A percentile compares a stretch with the other conserved stretches of the same genome.
Evolutionary conservation across 495 filamentous ascomycete species (phyloP).

Genomic region (Lasiosphaeriaceae sp.): DNA sequence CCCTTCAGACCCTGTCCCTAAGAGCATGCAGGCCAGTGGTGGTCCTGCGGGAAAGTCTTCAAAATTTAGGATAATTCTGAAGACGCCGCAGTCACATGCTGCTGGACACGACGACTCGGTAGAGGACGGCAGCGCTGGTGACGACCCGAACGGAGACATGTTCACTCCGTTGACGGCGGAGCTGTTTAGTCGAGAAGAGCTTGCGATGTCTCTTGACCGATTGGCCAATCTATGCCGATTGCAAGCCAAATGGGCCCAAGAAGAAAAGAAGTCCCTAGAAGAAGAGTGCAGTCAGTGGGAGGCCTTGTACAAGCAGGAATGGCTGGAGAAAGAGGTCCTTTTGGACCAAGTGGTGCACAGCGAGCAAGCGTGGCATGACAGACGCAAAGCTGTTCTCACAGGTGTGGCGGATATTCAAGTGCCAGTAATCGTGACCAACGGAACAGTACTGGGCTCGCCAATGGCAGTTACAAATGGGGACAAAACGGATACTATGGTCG

Average conservation of each 20-base stretch:
- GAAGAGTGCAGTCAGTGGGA: conserved; percentile 62
- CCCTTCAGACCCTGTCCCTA: conserved; percentile 81
- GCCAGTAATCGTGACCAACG: background rate
- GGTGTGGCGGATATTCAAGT: conserved; percentile 30
- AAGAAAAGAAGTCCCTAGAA: conserved; percentile 60
- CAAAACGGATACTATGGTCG: background rate
- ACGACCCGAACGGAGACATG: conserved; percentile 41
- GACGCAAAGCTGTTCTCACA: conserved; percentile 40
- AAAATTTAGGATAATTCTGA: conserved; percentile 64
- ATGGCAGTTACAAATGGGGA: background rate
- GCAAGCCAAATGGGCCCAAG: conserved; percentile 76
- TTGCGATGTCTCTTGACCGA: conserved; percentile 60
- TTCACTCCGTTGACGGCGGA: conserved; percentile 54
- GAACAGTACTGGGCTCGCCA: background rate
- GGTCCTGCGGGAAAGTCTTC: conserved; percentile 54
- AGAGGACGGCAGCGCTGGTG: conserved; percentile 49
- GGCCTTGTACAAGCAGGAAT: conserved; percentile 67
- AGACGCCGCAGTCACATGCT: conserved; percentile 49
- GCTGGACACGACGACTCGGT: conserved; percentile 51
- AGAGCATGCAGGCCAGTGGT: conserved; percentile 56
- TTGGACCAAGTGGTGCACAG: conserved; percentile 51
- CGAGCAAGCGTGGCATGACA: conserved; percentile 48
- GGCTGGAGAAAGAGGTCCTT: conserved; percentile 75
- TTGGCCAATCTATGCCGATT: conserved; percentile 70
- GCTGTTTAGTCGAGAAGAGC: conserved; percentile 71